phyloP scores from a whole-genome alignment of 208 protist species.

The Leishmania turanica region DNA sequence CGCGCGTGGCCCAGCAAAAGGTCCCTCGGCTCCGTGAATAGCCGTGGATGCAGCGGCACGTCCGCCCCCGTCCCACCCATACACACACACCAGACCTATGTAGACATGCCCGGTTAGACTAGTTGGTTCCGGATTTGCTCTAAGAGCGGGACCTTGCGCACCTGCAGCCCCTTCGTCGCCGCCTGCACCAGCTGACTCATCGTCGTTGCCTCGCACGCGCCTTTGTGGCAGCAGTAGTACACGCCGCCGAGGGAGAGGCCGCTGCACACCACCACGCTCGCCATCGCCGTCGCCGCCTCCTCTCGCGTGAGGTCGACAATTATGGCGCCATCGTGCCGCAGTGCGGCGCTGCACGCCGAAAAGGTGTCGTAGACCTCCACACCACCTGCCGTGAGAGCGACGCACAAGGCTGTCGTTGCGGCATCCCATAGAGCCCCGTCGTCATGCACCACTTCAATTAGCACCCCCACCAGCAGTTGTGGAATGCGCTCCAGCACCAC shows the following conservation, averaged over 20 bases:
- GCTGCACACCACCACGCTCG: conserved; percentile 50
- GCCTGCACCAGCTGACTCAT: conserved; percentile 50
- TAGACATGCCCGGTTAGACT: neutral
- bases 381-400: conserved; percentile 61
- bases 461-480: conserved; percentile 77
- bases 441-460: conserved; percentile 73
- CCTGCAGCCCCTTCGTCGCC: conserved; percentile 46
- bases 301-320: conserved; percentile 51
- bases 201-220: conserved; percentile 63
- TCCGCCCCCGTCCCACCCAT: neutral
- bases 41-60: neutral
- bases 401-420: conserved; percentile 59
- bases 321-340: conserved; percentile 60
- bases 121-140: conserved; percentile 43
- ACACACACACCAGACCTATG: neutral
- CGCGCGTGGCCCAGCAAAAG: neutral
- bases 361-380: conserved; percentile 77
- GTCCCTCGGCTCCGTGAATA: neutral
- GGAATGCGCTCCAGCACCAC: conserved; percentile 75
- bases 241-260: conserved; percentile 51
- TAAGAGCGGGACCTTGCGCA: conserved; percentile 47
- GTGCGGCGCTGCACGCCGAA: conserved; percentile 64
- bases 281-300: conserved; percentile 47
- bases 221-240: conserved; percentile 62
- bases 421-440: conserved; percentile 82